A percentile compares a stretch with the other conserved stretches of the same genome.
phyloP scores from a whole-genome alignment of 352 stramenopile genomes.

The Globisporangium rhizosaccharum region DNA sequence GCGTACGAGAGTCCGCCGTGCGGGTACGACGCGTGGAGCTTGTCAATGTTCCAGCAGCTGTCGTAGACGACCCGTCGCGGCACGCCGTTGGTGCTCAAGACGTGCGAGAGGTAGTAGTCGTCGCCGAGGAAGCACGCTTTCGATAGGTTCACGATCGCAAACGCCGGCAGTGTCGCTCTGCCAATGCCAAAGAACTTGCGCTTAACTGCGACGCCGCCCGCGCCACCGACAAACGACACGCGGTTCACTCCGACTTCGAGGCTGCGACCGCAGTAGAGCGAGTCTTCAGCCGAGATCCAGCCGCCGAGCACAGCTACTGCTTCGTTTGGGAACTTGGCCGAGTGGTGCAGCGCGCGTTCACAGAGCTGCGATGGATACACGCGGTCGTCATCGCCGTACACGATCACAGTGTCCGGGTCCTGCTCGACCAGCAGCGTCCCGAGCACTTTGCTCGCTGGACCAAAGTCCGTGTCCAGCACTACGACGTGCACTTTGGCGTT shows the following conservation, averaged over 20 bases:
- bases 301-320: slow-evolving; percentile 42
- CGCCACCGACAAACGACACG: slow-evolving; percentile 53
- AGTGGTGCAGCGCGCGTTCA: slow-evolving; percentile 37
- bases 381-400: slow-evolving; percentile 52
- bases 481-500: slow-evolving; percentile 29
- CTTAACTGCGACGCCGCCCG: slow-evolving; percentile 37
- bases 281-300: slow-evolving; percentile 43
- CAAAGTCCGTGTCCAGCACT: slow-evolving; percentile 47
- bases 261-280: slow-evolving; percentile 46
- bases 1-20: slow-evolving; percentile 28
- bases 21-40: slow-evolving; percentile 17
- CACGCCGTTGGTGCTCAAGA: slow-evolving; percentile 34
- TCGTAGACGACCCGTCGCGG: slow-evolving; percentile 39
- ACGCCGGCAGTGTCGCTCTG: slow-evolving; percentile 25
- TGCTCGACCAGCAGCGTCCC: slow-evolving; percentile 44
- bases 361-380: slow-evolving; percentile 32
- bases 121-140: slow-evolving; percentile 46
- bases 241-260: slow-evolving; percentile 41
- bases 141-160: slow-evolving; percentile 36
- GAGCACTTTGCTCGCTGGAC: slow-evolving; percentile 46
- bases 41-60: slow-evolving; percentile 45
- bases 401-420: slow-evolving; percentile 52
- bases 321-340: slow-evolving; percentile 38
- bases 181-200: slow-evolving; percentile 41
- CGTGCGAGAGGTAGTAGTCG: slow-evolving; percentile 49